phyloP scores from a whole-genome alignment of 83 land plant genomes.

The Picea engelmannii region DNA sequence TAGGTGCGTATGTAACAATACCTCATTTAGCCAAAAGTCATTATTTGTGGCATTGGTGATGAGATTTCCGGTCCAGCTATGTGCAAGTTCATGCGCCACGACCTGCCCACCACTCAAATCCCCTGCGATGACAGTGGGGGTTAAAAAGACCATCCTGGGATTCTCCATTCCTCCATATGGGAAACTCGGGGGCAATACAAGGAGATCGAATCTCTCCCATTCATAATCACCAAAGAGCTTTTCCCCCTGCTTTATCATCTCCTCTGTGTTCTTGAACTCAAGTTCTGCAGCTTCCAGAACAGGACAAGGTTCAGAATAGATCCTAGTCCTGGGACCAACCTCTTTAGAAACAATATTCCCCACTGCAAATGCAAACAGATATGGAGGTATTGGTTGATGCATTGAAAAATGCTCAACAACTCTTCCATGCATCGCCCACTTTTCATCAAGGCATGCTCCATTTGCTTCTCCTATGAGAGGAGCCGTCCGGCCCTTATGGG shows the following conservation, averaged over 20 bases:
- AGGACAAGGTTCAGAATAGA: conserved; percentile 61
- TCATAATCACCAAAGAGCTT: conserved; percentile 76
- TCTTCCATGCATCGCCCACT: conserved; percentile 58
- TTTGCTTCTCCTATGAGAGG: conserved; percentile 26
- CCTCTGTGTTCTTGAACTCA: conserved; percentile 78
- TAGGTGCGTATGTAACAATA: conserved; percentile 8
- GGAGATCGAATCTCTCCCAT: conserved; percentile 88
- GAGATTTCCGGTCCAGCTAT: conserved; percentile 95
- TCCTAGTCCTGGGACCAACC: conserved; percentile 77
- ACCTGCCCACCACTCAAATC: conserved; percentile 82
- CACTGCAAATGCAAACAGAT: conserved; percentile 84
- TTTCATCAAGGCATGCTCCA: conserved; percentile 16
- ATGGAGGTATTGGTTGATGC: conserved; percentile 85
- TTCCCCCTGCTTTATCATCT: conserved; percentile 78
- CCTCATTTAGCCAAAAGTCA: conserved; percentile 97
- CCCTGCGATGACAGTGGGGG: conserved; percentile 85
- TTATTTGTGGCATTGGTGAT: conserved; percentile 87
- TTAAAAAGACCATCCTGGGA: conserved; percentile 90
- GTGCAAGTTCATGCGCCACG: conserved; percentile 95
- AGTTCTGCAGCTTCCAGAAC: conserved; percentile 67
- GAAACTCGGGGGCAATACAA: conserved; percentile 86
- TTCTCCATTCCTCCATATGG: conserved; percentile 98
- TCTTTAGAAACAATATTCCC: conserved; percentile 69
- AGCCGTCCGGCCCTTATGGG: conserved; percentile 19
- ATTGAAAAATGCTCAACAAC: conserved; percentile 75